phyloP scores from a whole-genome alignment of 2,329 filamentous ascomycete genomes.

The Meredithiella fracta region DNA sequence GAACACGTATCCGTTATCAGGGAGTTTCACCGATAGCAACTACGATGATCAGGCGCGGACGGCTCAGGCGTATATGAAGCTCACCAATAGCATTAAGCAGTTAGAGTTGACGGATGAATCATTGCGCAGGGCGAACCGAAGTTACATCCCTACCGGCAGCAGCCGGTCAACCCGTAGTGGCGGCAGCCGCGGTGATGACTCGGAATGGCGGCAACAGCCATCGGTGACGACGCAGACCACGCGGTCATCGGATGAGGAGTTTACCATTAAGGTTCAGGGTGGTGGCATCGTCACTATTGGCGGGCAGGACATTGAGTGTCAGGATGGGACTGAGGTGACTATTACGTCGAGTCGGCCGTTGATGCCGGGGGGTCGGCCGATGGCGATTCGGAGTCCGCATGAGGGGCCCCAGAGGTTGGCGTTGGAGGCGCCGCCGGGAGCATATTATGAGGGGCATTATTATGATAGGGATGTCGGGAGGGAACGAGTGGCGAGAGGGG shows the following conservation, averaged over 20 bases:
- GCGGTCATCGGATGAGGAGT: conserved; percentile 38
- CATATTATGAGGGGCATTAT: conserved; percentile 19
- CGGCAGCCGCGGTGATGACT: conserved; percentile 41
- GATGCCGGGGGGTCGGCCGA: conserved; percentile 23
- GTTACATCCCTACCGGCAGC: conserved; percentile 26
- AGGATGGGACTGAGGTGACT: conserved; percentile 43
- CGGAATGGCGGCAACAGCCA: conserved; percentile 36
- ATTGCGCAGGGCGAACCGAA: conserved; percentile 34
- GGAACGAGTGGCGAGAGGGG: conserved; percentile 20
- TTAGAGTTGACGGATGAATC: conserved; percentile 31
- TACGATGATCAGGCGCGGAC: conserved; percentile 28
- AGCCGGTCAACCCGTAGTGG: conserved; percentile 43
- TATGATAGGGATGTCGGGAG: conserved; percentile 30
- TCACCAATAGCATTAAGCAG: conserved; percentile 11
- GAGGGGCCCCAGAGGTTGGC: conserved; percentile 31
- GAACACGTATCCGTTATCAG: background rate
- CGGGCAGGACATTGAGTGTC: conserved; percentile 41
- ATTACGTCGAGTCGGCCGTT: conserved; percentile 27
- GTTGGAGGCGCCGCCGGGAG: background rate
- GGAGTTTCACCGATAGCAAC: conserved; percentile 17
- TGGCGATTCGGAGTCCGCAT: conserved; percentile 25
- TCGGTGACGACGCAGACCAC: conserved; percentile 47
- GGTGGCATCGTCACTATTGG: conserved; percentile 39
- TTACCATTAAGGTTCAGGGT: conserved; percentile 41
- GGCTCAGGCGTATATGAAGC: conserved; percentile 24